phyloP scores from a whole-genome alignment of 495 filamentous ascomycete genomes.

The Xylaria cubensis region DNA sequence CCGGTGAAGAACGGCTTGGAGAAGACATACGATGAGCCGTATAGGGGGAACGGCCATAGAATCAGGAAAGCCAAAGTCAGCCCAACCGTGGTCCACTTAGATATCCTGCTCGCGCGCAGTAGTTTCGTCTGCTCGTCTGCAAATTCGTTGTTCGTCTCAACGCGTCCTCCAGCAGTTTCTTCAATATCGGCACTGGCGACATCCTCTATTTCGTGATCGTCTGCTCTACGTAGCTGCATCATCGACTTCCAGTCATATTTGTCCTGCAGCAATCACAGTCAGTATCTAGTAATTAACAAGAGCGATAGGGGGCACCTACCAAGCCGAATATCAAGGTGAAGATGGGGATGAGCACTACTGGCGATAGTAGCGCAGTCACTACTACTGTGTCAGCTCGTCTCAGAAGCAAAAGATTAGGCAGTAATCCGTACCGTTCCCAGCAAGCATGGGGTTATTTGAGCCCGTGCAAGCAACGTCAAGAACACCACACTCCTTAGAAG shows the following conservation, averaged over 20 bases:
- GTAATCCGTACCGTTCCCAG: constrained; percentile 66
- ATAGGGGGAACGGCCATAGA: constrained; percentile 96
- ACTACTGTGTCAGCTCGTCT: constrained; percentile 4
- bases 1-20: constrained; percentile 91
- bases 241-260: constrained; percentile 92
- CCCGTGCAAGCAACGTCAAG: constrained; percentile 80
- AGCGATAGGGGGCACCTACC: neutral
- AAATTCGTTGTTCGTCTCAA: constrained; percentile 31
- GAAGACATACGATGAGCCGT: constrained; percentile 86
- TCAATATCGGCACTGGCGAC: constrained; percentile 68
- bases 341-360: constrained; percentile 77
- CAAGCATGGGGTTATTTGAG: constrained; percentile 87
- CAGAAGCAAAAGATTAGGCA: neutral
- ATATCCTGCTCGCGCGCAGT: constrained; percentile 75
- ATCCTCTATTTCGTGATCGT: constrained; percentile 78
- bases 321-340: constrained; percentile 62
- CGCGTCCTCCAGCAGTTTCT: constrained; percentile 62
- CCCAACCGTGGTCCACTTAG: constrained; percentile 74
- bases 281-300: neutral
- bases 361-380: constrained; percentile 76
- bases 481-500: constrained; percentile 75
- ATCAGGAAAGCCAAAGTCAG: constrained; percentile 81
- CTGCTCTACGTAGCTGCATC: constrained; percentile 80
- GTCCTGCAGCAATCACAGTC: constrained; percentile 48
- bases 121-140: constrained; percentile 73